Evolutionary conservation across 768 basidiomycete species (phyloP).

Genomic region (Tephrocybe sp.): DNA sequence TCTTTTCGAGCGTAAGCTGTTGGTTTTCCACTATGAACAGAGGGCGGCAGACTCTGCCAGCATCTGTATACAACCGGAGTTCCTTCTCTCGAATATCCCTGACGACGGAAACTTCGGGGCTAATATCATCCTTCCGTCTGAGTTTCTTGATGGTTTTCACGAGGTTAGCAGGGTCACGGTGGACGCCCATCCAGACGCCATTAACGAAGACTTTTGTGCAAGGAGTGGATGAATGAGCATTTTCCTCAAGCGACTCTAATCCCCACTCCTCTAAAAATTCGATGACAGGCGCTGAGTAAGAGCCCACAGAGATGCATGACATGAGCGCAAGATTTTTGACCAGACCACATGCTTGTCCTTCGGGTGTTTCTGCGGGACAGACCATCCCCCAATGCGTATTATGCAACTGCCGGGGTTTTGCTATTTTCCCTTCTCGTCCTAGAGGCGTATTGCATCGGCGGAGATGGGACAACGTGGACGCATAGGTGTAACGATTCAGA

Average conservation of each 20-base stretch:
- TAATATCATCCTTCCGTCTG: conserved; percentile 91
- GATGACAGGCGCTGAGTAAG: conserved; percentile 91
- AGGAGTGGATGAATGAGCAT: conserved; percentile 77
- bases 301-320: conserved; percentile 97
- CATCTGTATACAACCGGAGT: conserved; percentile 91
- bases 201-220: conserved; percentile 98
- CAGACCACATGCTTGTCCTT: conserved; percentile 98
- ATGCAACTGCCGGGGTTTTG: conserved; percentile 97
- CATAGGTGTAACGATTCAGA: conserved; percentile 97
- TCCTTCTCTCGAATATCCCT: conserved; percentile 97
- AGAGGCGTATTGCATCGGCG: conserved; percentile 98
- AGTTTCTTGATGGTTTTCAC: conserved; percentile 92
- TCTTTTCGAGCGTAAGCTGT: conserved; percentile 78
- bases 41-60: conserved; percentile 94
- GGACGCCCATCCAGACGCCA: conserved; percentile 99
- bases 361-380: conserved; percentile 98
- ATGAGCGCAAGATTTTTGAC: conserved; percentile 98
- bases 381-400: conserved; percentile 99
- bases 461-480: conserved; percentile 95
- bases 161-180: conserved; percentile 89
- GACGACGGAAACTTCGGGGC: conserved; percentile 94
- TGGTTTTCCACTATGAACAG: conserved; percentile 96
- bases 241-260: conserved; percentile 91
- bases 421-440: conserved; percentile 97
- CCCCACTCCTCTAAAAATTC: conserved; percentile 99